Base-by-base conservation (phyloP, 306 rosid species). In the Herpetospermum pedunculosum region DNA sequence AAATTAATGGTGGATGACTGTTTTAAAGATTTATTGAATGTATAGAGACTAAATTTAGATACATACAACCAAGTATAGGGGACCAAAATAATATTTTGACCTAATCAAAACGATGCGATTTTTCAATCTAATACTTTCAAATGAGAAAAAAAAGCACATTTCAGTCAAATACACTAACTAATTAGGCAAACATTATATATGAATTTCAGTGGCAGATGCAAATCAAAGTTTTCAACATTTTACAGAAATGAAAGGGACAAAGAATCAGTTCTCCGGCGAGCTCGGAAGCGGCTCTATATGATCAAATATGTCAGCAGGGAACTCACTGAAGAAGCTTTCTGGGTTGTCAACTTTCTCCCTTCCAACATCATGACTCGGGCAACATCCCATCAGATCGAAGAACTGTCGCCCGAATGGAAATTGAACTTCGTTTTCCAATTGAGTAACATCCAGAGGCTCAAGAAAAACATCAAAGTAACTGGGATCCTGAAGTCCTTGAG, bases 251-350 rank as follows among this genome's bases (percentile, higher is more conserved):
- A 29, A 28, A 32, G 38, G 5, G 62, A 5, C 2, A 29, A 14
- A 59, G 40, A 15, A 59, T 59, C 67, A 59, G 23, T 28, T 29
- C 13, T 59, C 40, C 8, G 67, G 67, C 2, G 67, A 59, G 76
- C 75, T 82, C 9, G 81, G 49, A 78, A 81, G 87, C 29, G 80
- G 80, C 18, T 90, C 87, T 26, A 87, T 70, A 2, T 81, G 79
- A 77, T 88, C 95, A 52, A 86, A 90, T 86, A 90, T 82, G 78
- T 89, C 89, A 0, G 46, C 79, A 0, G 96, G 98, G 58, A 90
- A 88, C 84, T 92, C 98, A 64, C 85, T 90, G 9, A 92, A 92
- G 80, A 87, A 79, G 75, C 77, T 72, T 19, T 84, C 69, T 14
- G 79, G 75, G 49, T 38, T 67, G 52, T 74, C 81, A 29, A 78